Base-by-base conservation (phyloP, 2,329 filamentous ascomycete species). In the Colletotrichum spinosum region DNA sequence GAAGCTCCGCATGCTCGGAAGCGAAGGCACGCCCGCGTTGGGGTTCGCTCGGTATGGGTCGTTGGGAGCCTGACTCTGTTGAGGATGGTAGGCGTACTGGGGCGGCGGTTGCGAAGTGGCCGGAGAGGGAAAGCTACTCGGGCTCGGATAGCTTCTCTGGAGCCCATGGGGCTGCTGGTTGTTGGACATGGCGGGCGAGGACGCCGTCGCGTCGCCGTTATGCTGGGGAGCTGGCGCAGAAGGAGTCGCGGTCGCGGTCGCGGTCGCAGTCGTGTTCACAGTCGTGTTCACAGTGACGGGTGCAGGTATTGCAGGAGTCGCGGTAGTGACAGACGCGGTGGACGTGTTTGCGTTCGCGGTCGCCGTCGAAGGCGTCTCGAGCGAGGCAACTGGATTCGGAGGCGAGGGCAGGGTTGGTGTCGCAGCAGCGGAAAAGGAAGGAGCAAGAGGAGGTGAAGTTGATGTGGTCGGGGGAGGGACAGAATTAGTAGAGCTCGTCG, bases 1-100 rank as follows among this genome's bases (percentile, higher is more conserved):
- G 70, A 81, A 78, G 4, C 79, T 80, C 65, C 78, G 77, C 77
- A 81, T 81, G 68, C 25, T 81, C 51, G 79, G 79, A 49, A 81
- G 71, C 7, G 79, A 65, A 13, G 62, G 73, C 58, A 79, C 77
- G 46, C 76, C 73, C 55, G 73, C 69, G 50, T 71, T 69, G 4
- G 74, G 54, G 50, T 65, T 73, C 56, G 75, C 69, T 67, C 79
- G 76, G 68, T 80, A 81, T 17, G 73, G 71, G 65, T 81, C 79
- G 60, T 72, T 69, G n/a, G 69, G 56, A 17, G 70, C 62, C 58
- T 61, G 71, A 37, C 39, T 71, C 69, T 46, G 48, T 34, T 65
- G 63, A 37, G 67, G 67, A 8, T 68, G 67, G 41, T 69, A 72
- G 9, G 70, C 55, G 39, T 70, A 69, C 51, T 67, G 64, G 37